Evolutionary conservation across 768 basidiomycete genomes (phyloP).

Genomic region (Rhodotorula taiwanensis): DNA sequence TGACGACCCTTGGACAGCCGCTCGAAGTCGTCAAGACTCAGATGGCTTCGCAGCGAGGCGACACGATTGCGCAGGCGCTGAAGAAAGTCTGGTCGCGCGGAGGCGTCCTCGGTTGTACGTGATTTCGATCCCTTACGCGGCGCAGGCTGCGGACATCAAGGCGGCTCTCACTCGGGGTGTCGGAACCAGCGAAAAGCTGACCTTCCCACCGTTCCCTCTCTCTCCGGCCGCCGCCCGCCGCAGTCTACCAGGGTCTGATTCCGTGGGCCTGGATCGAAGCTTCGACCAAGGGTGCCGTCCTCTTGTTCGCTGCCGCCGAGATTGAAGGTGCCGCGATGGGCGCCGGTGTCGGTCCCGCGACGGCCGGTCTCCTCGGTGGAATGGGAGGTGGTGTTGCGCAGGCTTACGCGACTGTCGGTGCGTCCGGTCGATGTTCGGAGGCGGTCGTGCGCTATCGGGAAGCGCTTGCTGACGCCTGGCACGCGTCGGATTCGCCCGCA

Average conservation of each 20-base stretch:
- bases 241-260: slow-evolving; percentile 90
- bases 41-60: slow-evolving; percentile 90
- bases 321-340: slow-evolving; percentile 64
- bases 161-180: neutral
- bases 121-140: neutral
- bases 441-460: neutral
- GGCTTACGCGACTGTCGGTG: slow-evolving; percentile 99
- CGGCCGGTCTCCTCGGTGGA: slow-evolving; percentile 84
- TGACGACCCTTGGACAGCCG: slow-evolving; percentile 96
- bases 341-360: slow-evolving; percentile 69
- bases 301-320: slow-evolving; percentile 92
- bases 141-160: neutral
- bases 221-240: neutral
- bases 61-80: slow-evolving; percentile 80
- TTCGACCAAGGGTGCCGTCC: slow-evolving; percentile 92
- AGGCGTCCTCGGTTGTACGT: slow-evolving; percentile 61
- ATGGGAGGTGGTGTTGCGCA: slow-evolving; percentile 97
- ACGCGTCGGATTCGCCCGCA: too few relatives aligned
- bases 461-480: neutral
- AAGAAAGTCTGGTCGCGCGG: slow-evolving; percentile 85
- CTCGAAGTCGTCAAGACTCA: slow-evolving; percentile 98
- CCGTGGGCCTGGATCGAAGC: slow-evolving; percentile 99
- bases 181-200: too few relatives aligned
- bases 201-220: neutral
- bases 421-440: slow-evolving; percentile 2